Evolutionary conservation across 257 asterid species (phyloP).

Genomic region (Solanum rostratum): DNA sequence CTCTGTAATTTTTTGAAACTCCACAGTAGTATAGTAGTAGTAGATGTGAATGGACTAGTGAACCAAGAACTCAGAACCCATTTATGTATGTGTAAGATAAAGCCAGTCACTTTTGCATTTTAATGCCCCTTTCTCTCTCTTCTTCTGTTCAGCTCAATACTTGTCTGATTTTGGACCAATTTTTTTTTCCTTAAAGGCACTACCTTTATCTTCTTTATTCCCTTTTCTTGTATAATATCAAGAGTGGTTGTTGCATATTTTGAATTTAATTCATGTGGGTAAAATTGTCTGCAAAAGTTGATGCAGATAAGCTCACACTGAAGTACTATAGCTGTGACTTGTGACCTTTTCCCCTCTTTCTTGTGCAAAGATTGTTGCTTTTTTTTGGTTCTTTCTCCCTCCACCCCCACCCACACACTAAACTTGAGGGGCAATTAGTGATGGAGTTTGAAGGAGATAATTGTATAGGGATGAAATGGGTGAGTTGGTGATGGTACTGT

Average conservation of each 20-base stretch:
- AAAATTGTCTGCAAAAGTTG: slow-evolving; percentile 29
- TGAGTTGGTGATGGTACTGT: slow-evolving; percentile 1
- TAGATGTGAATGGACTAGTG: not conserved
- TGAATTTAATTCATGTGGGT: not conserved
- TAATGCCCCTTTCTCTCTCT: slow-evolving; percentile 9
- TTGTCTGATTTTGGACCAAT: not conserved
- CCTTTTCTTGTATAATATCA: not conserved
- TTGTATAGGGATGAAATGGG: not conserved
- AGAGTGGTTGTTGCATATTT: not conserved
- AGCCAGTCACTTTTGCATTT: slow-evolving; percentile 50
- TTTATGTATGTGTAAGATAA: slow-evolving; percentile 10
- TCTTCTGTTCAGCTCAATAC: slow-evolving; percentile 2
- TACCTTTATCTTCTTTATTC: slow-evolving; percentile 8
- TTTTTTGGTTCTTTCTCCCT: slow-evolving; percentile 6
- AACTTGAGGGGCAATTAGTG: not conserved
- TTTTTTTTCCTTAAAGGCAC: slow-evolving; percentile 30
- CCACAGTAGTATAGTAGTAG: not conserved
- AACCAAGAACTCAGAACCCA: not conserved
- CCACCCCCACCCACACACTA: not conserved
- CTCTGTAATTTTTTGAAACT: not conserved
- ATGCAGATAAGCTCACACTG: slow-evolving; percentile 14
- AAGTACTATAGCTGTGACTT: not conserved
- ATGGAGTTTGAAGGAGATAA: not conserved
- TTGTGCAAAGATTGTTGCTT: slow-evolving; percentile 14
- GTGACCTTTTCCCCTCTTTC: not conserved